Evolutionary conservation across 371 early-diverging fungal genomes (phyloP), one percentile per base, ranked within the genome.

Genomic region (Mucor piriformis): DNA sequence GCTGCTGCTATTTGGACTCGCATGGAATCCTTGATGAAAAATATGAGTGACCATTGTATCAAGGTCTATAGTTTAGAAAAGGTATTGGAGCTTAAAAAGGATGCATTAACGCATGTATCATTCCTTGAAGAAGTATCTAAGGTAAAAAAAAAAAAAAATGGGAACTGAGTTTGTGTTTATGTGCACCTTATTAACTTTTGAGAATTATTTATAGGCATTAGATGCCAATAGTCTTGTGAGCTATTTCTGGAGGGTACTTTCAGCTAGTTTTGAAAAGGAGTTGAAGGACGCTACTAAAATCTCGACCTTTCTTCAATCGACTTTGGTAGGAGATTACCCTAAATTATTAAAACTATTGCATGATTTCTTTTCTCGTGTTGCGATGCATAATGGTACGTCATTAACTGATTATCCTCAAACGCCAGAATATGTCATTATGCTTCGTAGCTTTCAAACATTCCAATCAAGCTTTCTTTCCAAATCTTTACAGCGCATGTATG

Each of bases 321-420:
- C 85, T 0, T 80, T 93, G 52, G 82, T 90, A 44, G 80, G 81
- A 8, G 91, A 92, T 10, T 93, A 91, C 66, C 92, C 92, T 13
- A 83, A 83, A 50, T 58, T 93, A 5, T 66, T 92, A 47, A 87
- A 90, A 12, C 59, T 92, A 4, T 72, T 92, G 57, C 87, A 88
- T 53, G 90, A 91, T 54, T 85, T 92, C 61, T 90, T 92, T 69
- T 79, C 83, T 8, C 75, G 90, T n/a, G 79, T 92, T 2, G 80
- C 85, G 6, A 72, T 89, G 27, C 79, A 84, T 54, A 86, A 76
- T 58, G 85, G 80, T 7, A 74, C 67, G 4, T 49, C 71, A 0
- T 47, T 80, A 2, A 65, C 74, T 12, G 84, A 83, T 34, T 82
- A 85, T 59, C 77, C 79, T 15, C 84, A 87, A 65, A 88, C 87